phyloP scores from a whole-genome alignment of 2,329 filamentous ascomycete genomes.

The Fusarium sp. region DNA sequence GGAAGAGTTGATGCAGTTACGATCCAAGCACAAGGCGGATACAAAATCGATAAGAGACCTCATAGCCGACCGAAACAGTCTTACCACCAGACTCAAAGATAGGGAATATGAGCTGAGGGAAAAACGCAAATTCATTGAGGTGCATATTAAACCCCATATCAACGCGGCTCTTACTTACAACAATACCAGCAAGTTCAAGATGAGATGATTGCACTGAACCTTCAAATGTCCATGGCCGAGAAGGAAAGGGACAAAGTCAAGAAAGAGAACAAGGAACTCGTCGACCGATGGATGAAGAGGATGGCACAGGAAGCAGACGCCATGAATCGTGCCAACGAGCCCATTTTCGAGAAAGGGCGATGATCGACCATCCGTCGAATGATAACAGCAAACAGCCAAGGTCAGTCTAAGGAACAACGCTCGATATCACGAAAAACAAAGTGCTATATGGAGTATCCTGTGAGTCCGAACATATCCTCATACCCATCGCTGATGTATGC shows the following conservation, averaged over 20 bases:
- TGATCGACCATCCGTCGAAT: constrained; percentile 25
- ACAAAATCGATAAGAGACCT: constrained; percentile 70
- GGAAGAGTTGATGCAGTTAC: constrained; percentile 73
- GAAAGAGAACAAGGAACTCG: constrained; percentile 87
- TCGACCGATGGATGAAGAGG: constrained; percentile 90
- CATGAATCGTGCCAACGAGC: constrained; percentile 79
- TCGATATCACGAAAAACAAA: constrained; percentile 39
- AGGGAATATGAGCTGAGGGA: constrained; percentile 86
- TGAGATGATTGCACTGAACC: constrained; percentile 87
- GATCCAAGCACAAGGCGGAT: constrained; percentile 70
- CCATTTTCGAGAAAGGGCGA: constrained; percentile 50
- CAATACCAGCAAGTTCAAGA: constrained; percentile 80
- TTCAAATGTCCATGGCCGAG: constrained; percentile 89
- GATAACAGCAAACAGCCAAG: constrained; percentile 9
- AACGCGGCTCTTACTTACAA: constrained; percentile 24
- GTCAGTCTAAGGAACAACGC: constrained; percentile 8
- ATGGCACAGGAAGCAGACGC: constrained; percentile 88
- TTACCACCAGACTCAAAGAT: constrained; percentile 79
- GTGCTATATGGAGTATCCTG: constrained; percentile 52
- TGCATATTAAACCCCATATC: constrained; percentile 49
- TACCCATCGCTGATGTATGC: constrained; percentile 38
- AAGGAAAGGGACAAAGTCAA: constrained; percentile 78
- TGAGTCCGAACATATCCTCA: constrained; percentile 45
- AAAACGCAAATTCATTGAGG: constrained; percentile 86
- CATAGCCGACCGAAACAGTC: constrained; percentile 69